Conservation (phyloP, 2,329 filamentous ascomycete species). For the Nannizziopsis barbatae region DNA sequence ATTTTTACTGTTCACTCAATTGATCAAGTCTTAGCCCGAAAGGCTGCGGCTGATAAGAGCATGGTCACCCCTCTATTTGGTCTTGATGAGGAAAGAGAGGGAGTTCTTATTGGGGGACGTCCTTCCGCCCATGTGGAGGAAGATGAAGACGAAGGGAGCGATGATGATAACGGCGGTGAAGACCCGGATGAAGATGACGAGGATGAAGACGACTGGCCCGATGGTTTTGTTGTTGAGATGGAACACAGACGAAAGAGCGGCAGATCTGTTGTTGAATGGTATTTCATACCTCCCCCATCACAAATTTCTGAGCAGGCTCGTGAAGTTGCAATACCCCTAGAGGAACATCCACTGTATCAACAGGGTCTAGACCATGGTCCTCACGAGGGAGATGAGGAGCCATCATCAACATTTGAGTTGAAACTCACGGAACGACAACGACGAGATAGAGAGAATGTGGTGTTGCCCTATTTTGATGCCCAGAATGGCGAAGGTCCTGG, state of each 20-base stretch:
- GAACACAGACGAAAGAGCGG: conserved; percentile 79
- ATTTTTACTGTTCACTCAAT: conserved; percentile 65
- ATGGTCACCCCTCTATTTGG: conserved; percentile 68
- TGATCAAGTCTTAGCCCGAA: conserved; percentile 60
- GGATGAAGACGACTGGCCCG: conserved; percentile 31
- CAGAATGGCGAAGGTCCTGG: conserved; percentile 62
- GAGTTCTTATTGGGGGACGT: conserved; percentile 57
- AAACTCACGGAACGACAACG: conserved; percentile 84
- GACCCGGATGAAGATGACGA: conserved; percentile 24
- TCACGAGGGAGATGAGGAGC: conserved; percentile 45
- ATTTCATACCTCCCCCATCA: conserved; percentile 43
- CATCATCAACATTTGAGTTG: conserved; percentile 71
- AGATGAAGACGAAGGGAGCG: conserved; percentile 30
- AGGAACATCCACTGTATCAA: conserved; percentile 64
- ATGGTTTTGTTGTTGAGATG: conserved; percentile 65
- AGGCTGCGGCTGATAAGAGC: conserved; percentile 65
- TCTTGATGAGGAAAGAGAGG: conserved; percentile 64
- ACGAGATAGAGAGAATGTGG: conserved; percentile 72
- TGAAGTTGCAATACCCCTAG: conserved; percentile 51
- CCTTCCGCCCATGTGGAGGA: conserved; percentile 24
- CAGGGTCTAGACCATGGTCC: conserved; percentile 34
- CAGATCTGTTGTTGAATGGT: conserved; percentile 61
- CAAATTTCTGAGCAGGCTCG: conserved; percentile 37
- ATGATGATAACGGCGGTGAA: conserved; percentile 29
- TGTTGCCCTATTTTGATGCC: conserved; percentile 92